Evolutionary conservation across 2,329 filamentous ascomycete species (phyloP).

Genomic region (Stemphylium beticola): DNA sequence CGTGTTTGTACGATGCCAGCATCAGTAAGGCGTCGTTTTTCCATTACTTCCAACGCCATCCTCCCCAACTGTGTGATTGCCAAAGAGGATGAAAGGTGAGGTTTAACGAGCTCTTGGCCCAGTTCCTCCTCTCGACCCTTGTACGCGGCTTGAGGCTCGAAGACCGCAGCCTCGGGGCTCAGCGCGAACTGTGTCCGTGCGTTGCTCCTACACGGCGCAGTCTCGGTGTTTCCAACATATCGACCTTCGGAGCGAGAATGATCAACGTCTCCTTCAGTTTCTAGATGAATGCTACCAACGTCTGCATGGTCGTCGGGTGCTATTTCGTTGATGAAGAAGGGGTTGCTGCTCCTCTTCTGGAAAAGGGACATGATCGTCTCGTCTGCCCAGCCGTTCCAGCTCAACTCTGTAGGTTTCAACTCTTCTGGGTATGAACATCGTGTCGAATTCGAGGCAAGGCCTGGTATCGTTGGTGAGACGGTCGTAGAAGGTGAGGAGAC

Average conservation of each 20-base stretch:
- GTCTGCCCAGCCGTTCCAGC: conserved; percentile 43
- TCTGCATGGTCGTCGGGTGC: conserved; percentile 27
- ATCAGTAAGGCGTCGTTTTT: conserved; percentile 25
- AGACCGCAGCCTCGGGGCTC: conserved; percentile 31
- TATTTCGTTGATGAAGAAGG: conserved; percentile 22
- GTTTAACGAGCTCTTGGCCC: conserved; percentile 18
- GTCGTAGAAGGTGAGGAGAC: conserved; percentile 17
- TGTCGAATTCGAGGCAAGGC: conserved; percentile 21
- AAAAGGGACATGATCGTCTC: conserved; percentile 32
- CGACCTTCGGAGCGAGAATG: conserved; percentile 10
- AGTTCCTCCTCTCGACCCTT: background rate
- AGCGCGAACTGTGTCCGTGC: conserved; percentile 19
- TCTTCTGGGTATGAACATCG: conserved; percentile 19
- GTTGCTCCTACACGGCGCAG: conserved; percentile 17
- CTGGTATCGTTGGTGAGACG: conserved; percentile 14
- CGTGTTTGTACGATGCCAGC: conserved; percentile 7
- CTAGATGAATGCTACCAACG: background rate
- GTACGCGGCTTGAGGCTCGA: conserved; percentile 23
- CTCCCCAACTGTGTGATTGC: conserved; percentile 2
- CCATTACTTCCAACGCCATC: conserved; percentile 15
- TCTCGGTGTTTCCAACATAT: background rate
- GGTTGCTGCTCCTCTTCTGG: conserved; percentile 18
- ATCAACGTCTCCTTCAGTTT: background rate
- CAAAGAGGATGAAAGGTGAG: conserved; percentile 26
- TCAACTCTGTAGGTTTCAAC: conserved; percentile 28